Conservation (phyloP, 2,329 filamentous ascomycete species). For the Epicoccum nigrum region DNA sequence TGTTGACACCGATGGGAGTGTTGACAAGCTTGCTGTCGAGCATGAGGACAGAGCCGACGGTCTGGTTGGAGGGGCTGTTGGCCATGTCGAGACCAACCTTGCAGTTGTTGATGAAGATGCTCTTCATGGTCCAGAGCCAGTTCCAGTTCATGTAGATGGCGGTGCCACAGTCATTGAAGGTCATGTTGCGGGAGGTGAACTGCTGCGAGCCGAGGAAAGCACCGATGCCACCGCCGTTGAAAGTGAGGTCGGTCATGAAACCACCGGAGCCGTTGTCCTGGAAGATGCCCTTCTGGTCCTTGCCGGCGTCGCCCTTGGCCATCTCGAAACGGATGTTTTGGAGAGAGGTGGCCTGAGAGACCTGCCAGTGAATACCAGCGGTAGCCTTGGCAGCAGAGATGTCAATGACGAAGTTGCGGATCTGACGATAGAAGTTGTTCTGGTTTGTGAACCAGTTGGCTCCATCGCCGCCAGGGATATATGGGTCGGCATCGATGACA, state of each 20-base stretch:
- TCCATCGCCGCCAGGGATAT: slow-evolving; percentile 66
- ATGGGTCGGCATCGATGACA: slow-evolving; percentile 87
- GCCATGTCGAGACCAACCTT: slow-evolving; percentile 58
- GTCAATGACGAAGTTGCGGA: slow-evolving; percentile 62
- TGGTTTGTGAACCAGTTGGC: slow-evolving; percentile 60
- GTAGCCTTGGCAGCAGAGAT: slow-evolving; percentile 47
- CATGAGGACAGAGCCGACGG: slow-evolving; percentile 83
- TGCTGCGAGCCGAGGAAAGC: slow-evolving; percentile 69
- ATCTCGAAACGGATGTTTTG: slow-evolving; percentile 68
- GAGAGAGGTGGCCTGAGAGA: slow-evolving; percentile 67
- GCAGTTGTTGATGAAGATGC: slow-evolving; percentile 55
- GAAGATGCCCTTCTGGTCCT: slow-evolving; percentile 65
- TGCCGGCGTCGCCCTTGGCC: slow-evolving; percentile 50
- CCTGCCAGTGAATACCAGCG: slow-evolving; percentile 70
- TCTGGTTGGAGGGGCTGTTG: slow-evolving; percentile 66
- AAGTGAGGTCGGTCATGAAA: slow-evolving; percentile 64
- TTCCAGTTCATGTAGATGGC: slow-evolving; percentile 63
- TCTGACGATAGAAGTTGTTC: slow-evolving; percentile 62
- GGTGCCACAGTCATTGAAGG: slow-evolving; percentile 57
- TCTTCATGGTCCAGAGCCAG: slow-evolving; percentile 58
- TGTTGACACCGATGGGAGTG: slow-evolving; percentile 77
- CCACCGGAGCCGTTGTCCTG: slow-evolving; percentile 67
- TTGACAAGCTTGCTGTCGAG: slow-evolving; percentile 80
- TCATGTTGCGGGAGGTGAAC: slow-evolving; percentile 59
- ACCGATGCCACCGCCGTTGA: slow-evolving; percentile 66